These are phyloP conservation scores for Cardiospermum halicacabum DNA, from an alignment of 345 rosid species.

Conservation along the genomic window DNA sequence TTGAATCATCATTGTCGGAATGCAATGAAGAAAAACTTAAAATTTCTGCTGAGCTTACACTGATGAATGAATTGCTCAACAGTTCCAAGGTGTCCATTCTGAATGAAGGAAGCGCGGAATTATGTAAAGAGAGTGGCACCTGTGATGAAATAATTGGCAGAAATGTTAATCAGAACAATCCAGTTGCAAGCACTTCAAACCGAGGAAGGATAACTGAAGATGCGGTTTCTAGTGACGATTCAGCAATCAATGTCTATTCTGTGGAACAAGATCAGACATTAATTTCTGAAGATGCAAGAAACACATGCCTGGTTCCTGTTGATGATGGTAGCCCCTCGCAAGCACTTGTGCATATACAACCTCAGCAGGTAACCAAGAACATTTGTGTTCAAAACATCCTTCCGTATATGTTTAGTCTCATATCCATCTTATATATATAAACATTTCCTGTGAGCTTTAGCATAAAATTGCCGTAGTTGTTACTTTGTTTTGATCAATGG, in stretches of 20 bases:
- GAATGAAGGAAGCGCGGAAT: conserved; percentile 29
- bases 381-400: conserved; percentile 1
- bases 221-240: conserved; percentile 15
- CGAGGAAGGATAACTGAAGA: conserved; percentile 8
- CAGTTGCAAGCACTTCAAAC: conserved; percentile 12
- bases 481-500: not conserved
- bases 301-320: conserved; percentile 19
- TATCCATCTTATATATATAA: too few relatives aligned
- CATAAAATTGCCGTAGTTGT: not conserved
- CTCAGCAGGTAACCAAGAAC: conserved; percentile 33
- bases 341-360: conserved; percentile 18
- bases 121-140: conserved; percentile 19
- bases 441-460: too few relatives aligned
- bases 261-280: conserved; percentile 19
- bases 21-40: conserved; percentile 53
- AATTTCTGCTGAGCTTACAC: conserved; percentile 50
- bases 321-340: conserved; percentile 20
- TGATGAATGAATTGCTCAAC: conserved; percentile 42
- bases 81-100: conserved; percentile 24
- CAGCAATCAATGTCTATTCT: conserved; percentile 3
- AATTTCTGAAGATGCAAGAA: conserved; percentile 27
- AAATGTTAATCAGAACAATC: conserved; percentile 15
- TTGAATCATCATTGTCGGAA: conserved; percentile 63
- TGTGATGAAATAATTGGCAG: conserved; percentile 18
- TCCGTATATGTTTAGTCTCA: not conserved